Evolutionary conservation across 257 asterid species (phyloP).

Genomic region (Mentha longifolia): DNA sequence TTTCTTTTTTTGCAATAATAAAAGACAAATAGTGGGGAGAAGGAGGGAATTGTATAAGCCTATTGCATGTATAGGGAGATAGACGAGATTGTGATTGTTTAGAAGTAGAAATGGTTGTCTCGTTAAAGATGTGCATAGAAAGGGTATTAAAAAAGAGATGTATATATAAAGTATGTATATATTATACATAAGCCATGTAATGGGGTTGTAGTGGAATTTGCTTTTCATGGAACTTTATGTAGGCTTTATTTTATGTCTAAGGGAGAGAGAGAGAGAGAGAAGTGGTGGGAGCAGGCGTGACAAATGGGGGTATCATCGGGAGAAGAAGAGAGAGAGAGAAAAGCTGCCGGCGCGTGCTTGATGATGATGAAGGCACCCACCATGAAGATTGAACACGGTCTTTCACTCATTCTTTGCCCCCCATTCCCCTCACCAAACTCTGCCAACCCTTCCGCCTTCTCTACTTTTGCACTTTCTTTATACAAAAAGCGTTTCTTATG

Average conservation of each 20-base stretch:
- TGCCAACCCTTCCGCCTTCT: slow-evolving; percentile 29
- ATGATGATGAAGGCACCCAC: slow-evolving; percentile 57
- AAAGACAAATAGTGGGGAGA: slow-evolving; percentile 36
- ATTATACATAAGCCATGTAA: slow-evolving; percentile 24
- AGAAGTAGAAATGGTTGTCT: slow-evolving; percentile 24
- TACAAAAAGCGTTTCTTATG: slow-evolving; percentile 16
- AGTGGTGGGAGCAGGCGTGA: slow-evolving; percentile 73
- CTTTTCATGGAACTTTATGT: slow-evolving; percentile 34
- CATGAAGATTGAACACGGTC: slow-evolving; percentile 2
- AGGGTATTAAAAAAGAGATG: slow-evolving; percentile 18
- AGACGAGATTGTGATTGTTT: slow-evolving; percentile 13
- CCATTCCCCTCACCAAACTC: slow-evolving; percentile 64
- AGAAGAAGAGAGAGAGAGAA: slow-evolving; percentile 37
- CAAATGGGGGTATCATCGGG: slow-evolving; percentile 35
- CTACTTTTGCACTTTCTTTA: slow-evolving; percentile 27
- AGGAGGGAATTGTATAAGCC: not conserved
- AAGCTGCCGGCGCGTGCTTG: slow-evolving; percentile 97
- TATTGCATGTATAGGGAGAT: slow-evolving; percentile 28
- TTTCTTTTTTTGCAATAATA: not conserved
- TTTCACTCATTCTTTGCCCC: slow-evolving; percentile 60
- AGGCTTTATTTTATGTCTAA: slow-evolving; percentile 18
- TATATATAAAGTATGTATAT: not conserved
- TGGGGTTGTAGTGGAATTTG: slow-evolving; percentile 44
- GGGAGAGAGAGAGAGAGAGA: slow-evolving; percentile 18
- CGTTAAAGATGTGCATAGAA: slow-evolving; percentile 40